Percentiles rank a stretch among this genome's conserved stretches.
These are phyloP conservation scores for Leishmania aethiopica DNA, from an alignment of 208 protist genomes.

Conservation along the genomic window DNA sequence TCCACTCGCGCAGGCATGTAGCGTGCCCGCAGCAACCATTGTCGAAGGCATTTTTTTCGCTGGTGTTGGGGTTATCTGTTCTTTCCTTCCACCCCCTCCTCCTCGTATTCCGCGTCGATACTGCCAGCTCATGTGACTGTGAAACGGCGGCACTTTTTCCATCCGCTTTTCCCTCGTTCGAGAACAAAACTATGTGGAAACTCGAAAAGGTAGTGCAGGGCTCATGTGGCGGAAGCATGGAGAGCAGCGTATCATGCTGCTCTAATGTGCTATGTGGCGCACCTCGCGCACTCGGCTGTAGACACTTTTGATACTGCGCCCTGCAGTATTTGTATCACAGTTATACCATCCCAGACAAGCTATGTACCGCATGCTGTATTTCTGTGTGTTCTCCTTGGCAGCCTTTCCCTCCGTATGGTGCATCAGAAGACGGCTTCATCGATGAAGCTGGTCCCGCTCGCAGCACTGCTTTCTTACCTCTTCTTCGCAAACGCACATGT, in stretches of 20 bases:
- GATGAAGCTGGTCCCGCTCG: not conserved
- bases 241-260: not conserved
- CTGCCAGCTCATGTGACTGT: not conserved
- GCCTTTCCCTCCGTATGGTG: not conserved
- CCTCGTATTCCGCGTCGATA: not conserved
- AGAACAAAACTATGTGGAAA: not conserved
- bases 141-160: not conserved
- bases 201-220: not conserved
- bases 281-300: not conserved
- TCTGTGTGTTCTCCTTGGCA: not conserved
- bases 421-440: not conserved
- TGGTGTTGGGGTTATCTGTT: not conserved
- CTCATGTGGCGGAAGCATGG: not conserved
- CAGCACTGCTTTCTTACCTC: not conserved
- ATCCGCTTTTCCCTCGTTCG: not conserved
- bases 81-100: not conserved
- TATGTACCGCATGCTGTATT: not conserved
- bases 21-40: not conserved
- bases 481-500: not conserved
- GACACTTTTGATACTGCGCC: not conserved
- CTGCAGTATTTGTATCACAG: not conserved
- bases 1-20: not conserved
- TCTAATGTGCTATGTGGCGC: not conserved
- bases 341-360: not conserved
- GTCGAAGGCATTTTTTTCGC: not conserved